Base-by-base conservation (phyloP, 2,329 filamentous ascomycete genomes). In the Microdochium trichocladiopsis region DNA sequence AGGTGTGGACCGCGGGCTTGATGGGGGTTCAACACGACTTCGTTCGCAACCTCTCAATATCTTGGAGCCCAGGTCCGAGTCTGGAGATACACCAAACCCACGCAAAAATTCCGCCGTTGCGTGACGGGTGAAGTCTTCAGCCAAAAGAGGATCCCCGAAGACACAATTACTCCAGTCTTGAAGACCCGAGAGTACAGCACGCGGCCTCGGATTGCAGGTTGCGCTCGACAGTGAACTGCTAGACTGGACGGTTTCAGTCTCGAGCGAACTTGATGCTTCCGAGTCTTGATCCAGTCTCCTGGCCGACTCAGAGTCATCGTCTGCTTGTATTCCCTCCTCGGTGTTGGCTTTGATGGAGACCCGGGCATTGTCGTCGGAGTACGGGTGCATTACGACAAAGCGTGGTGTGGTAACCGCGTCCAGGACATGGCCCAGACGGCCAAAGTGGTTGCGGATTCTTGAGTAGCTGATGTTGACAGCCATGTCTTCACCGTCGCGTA, bases 401-500 rank as follows among this genome's bases (percentile, higher is more conserved):
- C 76, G 69, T 1, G 82, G 73, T 12, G 67, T 65, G 4, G 65
- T 76, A 2, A 86, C 75, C 4, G 69, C 69, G 52, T 84, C 78
- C 3, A 87, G 66, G 2, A 75, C 52, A 51, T 75, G 69, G 11
- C 70, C 64, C 24, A 82, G 70, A 11, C 77, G 71, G 36, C 69
- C 62, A 52, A 80, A 77, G n/a, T 81, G 76, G 12, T 66, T 64
- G 49, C 83, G 71, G 2, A 86, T 75, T 4, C 71, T 65, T 23
- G 74, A 70, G 57, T 86, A 86, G 3, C 75, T 75, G n/a, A 86
- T 67, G 23, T 76, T 73, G 3, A 86, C 72, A 1, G 74, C 72
- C 68, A 80, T 73, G 56, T 84, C 82, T 61, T 86, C 82, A 1
- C 75, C 80, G 56, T 86, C 83, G 10, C 80, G 70, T 18, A 86